phyloP scores from a whole-genome alignment of 1,284 basidiomycete genomes.

The Lignosus rhinocerotis region DNA sequence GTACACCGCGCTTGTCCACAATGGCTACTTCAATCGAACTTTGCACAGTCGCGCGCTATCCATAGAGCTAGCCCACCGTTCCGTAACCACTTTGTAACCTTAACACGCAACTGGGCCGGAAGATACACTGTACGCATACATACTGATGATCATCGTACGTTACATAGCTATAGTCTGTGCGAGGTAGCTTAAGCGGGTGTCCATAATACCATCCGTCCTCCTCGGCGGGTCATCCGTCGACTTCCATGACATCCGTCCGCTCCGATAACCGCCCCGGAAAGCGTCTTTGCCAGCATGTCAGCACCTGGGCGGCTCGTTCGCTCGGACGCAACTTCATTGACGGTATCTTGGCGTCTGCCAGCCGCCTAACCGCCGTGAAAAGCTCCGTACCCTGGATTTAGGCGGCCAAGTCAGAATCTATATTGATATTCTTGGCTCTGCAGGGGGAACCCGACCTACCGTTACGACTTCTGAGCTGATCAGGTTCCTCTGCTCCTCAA shows the following conservation, averaged over 20 bases:
- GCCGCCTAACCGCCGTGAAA: background rate
- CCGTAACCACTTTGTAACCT: slow-evolving; percentile 1
- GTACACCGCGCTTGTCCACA: background rate
- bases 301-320: slow-evolving; percentile 5
- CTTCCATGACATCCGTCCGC: background rate
- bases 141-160: slow-evolving; percentile 9
- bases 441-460: background rate
- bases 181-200: background rate
- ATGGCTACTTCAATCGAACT: background rate
- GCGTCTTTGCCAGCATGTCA: slow-evolving; percentile 6
- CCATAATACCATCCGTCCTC: background rate
- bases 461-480: slow-evolving; percentile 1
- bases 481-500: slow-evolving; percentile 9
- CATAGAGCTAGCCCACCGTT: background rate
- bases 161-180: slow-evolving; percentile 13
- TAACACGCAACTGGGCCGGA: background rate
- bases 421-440: background rate
- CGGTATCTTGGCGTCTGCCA: slow-evolving; percentile 2
- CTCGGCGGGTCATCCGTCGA: background rate
- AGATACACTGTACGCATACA: slow-evolving; percentile 13
- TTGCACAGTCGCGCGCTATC: background rate
- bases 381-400: slow-evolving; percentile 3
- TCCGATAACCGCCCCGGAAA: background rate
- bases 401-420: too few species aligned
- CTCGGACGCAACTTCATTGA: slow-evolving; percentile 1